Percentiles rank a stretch among this genome's conserved stretches.
Conservation (phyloP, 441 rosid genomes). For the Arabidopsis hybrid region DNA sequence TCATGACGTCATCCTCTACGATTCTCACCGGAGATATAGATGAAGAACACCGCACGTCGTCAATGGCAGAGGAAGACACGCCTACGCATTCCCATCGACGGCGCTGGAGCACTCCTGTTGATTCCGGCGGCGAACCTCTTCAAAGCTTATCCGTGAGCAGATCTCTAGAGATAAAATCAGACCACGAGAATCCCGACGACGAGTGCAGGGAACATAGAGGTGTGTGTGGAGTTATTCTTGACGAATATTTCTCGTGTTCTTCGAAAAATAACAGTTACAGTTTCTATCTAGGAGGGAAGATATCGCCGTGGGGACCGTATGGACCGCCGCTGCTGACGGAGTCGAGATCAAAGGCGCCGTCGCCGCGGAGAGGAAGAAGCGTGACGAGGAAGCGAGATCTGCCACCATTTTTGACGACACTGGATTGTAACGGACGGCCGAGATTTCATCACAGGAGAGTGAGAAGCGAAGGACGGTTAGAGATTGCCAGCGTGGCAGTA, state of each 20-base stretch:
- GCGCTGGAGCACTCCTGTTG: constrained; percentile 23
- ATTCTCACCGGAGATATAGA: constrained; percentile 25
- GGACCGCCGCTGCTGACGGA: constrained; percentile 29
- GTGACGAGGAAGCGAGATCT: constrained; percentile 35
- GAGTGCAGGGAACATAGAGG: constrained; percentile 5
- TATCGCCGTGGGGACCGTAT: constrained; percentile 13
- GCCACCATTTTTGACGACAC: constrained; percentile 50
- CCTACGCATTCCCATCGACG: constrained; percentile 12
- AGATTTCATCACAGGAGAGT: constrained; percentile 43
- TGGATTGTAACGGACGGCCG: constrained; percentile 52
- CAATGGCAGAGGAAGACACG: neutral
- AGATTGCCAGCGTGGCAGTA: constrained; percentile 42
- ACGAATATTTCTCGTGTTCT: constrained; percentile 23
- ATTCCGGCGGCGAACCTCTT: neutral
- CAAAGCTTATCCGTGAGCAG: neutral
- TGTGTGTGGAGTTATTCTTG: constrained; percentile 18
- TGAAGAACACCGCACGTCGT: neutral
- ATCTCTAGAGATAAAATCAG: neutral
- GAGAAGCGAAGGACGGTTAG: constrained; percentile 51
- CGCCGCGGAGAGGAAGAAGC: constrained; percentile 26
- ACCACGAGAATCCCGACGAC: neutral
- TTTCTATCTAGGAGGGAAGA: constrained; percentile 33
- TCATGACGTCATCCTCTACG: constrained; percentile 25
- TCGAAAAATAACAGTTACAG: constrained; percentile 13
- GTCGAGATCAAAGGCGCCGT: constrained; percentile 21